Conservation (phyloP, 2,329 filamentous ascomycete species). For the Fusarium guadeloupense region DNA sequence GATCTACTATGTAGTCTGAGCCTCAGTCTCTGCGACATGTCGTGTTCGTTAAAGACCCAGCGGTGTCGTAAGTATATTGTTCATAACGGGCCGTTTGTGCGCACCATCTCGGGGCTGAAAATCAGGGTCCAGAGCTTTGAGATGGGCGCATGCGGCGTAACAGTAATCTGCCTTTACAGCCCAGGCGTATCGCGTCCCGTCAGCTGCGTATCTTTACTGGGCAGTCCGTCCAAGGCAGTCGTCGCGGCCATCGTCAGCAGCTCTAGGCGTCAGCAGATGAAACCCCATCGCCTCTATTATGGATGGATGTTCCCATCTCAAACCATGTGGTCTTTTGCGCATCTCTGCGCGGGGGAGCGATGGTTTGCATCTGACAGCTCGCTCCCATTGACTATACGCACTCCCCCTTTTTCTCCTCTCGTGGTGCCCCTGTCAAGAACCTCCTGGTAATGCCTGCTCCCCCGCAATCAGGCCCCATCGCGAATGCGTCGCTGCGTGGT, state of each 20-base stretch:
- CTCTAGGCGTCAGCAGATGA: conserved; percentile 12
- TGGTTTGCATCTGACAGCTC: conserved; percentile 26
- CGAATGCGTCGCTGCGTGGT: conserved; percentile 22
- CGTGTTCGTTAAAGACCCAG: neutral
- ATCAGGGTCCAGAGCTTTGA: conserved; percentile 25
- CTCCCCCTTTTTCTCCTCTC: conserved; percentile 11
- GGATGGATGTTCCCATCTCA: neutral
- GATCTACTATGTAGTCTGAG: conserved; percentile 24
- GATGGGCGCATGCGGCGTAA: conserved; percentile 7
- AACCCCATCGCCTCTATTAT: too few species aligned
- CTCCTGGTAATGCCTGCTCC: conserved; percentile 30
- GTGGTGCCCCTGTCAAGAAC: conserved; percentile 22
- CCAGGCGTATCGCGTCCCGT: conserved; percentile 8
- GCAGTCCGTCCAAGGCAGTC: conserved; percentile 6
- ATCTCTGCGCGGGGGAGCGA: conserved; percentile 12
- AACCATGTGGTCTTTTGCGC: conserved; percentile 18
- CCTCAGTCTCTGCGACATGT: conserved; percentile 4
- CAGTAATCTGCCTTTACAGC: conserved; percentile 1
- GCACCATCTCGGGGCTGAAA: neutral
- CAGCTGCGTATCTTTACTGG: conserved; percentile 22
- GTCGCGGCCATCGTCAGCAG: conserved; percentile 17
- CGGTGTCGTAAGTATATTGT: neutral
- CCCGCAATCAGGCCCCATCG: conserved; percentile 32
- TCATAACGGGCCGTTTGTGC: neutral
- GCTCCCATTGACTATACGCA: conserved; percentile 24